Percentiles rank a stretch among this genome's conserved stretches.
Evolutionary conservation across 2,329 filamentous ascomycete species (phyloP).

Genomic region (Scedosporium apiospermum): DNA sequence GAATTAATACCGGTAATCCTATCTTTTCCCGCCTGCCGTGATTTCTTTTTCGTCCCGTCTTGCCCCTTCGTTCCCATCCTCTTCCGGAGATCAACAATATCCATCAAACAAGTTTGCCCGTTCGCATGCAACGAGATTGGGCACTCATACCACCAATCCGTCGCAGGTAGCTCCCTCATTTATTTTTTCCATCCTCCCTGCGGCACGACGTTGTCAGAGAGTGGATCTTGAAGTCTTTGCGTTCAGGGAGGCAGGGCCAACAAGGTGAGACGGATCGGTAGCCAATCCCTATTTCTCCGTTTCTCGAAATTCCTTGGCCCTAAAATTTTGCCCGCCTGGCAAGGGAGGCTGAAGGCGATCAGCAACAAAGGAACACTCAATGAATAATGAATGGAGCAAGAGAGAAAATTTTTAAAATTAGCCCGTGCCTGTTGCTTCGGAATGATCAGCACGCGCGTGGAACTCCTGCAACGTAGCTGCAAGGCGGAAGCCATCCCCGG

Average conservation of each 20-base stretch:
- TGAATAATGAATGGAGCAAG: not conserved
- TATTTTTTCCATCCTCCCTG: not conserved
- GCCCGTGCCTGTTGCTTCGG: constrained; percentile 8
- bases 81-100: not conserved
- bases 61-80: not conserved
- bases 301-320: not conserved
- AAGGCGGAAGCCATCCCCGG: constrained; percentile 23
- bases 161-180: not conserved
- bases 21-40: not conserved
- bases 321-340: constrained; percentile 6
- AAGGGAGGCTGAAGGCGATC: not conserved
- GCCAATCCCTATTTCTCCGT: not conserved
- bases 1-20: not conserved
- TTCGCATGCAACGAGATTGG: not conserved
- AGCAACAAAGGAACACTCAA: not conserved
- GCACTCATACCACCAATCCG: too few relatives aligned
- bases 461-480: constrained; percentile 11
- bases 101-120: not conserved
- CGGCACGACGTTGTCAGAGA: not conserved
- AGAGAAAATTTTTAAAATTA: constrained; percentile 19
- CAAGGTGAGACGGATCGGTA: not conserved
- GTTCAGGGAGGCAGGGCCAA: not conserved
- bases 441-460: constrained; percentile 8
- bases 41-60: constrained; percentile 3
- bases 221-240: constrained; percentile 6